Percentiles rank a stretch among this genome's conserved stretches.
Evolutionary conservation across 768 basidiomycete genomes (phyloP).

Genomic region (Calocera cornea): DNA sequence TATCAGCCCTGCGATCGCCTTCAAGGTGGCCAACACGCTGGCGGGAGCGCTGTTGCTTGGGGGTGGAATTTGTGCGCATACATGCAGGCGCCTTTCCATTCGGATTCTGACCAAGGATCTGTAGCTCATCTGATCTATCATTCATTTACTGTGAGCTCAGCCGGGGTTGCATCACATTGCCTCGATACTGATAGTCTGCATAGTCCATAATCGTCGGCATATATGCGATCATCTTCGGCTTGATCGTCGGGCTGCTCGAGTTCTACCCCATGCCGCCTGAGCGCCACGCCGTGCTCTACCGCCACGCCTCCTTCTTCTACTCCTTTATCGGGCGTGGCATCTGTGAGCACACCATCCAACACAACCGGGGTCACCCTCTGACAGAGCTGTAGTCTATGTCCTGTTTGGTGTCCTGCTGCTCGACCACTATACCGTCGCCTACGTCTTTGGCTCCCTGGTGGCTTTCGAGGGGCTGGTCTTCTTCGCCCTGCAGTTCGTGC

Average conservation of each 20-base stretch:
- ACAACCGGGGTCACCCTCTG: not conserved
- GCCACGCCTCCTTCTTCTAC: slow-evolving; percentile 1
- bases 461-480: not conserved
- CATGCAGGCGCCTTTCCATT: not conserved
- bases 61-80: not conserved
- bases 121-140: slow-evolving; percentile 3
- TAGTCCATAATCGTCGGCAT: not conserved
- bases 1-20: not conserved
- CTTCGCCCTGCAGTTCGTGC: not conserved
- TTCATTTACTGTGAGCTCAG: not conserved
- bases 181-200: not conserved
- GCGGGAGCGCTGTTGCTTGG: slow-evolving; percentile 1
- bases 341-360: not conserved
- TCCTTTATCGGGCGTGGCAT: slow-evolving; percentile 1
- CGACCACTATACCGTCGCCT: not conserved
- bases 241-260: not conserved
- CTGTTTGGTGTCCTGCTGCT: not conserved
- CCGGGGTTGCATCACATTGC: not conserved
- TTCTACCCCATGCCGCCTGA: not conserved
- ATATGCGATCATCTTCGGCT: not conserved
- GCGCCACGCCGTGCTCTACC: not conserved
- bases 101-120: not conserved
- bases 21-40: not conserved
- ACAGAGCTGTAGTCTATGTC: not conserved
- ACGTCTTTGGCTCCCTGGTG: not conserved